Base-by-base conservation (phyloP, 2,329 filamentous ascomycete species). In the Colletotrichum sp. region DNA sequence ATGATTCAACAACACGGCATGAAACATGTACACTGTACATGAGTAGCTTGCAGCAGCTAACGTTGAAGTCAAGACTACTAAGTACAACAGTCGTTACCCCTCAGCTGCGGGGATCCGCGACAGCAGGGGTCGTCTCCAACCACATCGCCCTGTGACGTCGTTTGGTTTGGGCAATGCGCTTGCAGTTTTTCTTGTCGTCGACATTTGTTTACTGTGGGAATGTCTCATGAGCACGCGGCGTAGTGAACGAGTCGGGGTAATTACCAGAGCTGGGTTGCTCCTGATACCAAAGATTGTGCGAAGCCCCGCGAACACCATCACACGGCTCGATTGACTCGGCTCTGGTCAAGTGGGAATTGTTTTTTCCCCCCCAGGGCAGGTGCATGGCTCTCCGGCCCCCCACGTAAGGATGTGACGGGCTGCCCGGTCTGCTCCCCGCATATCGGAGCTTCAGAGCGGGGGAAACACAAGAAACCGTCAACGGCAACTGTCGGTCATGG, bases 351-450 rank as follows among this genome's bases (percentile, higher is more conserved):
- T 30, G 26, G 30, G 30, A n/a, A 36, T 52, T 36, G 21, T 39
- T 18, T 39, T 13, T 26, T 18, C 4, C 7, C 7, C 34, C 36
- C 16, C 36, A 18, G 4, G 36, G 15, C 34, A 36, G 34, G 34
- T 8, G 34, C 34, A 36, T 16, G 52, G 55, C 52, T 28, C 36
- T 13, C 48, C 18, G 18, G 48, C 18, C 63, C 71, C 67, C 71
- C 59, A 71, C 67, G 59, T 36, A 65, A 74, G 34, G 24, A 70
- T 72, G 70, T 6, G 39, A 59, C n/a, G 52, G 21, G 52, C 55
- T 65, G 61, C 24, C 32, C 26, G 36, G 48, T 21, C 30, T 66
- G 65, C 72, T 61, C 60, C 72, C 72, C 72, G 68, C 72, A 75
- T 16, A 60, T 61, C 72, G 36, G 67, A 61, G 67, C 60, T 66